Base-by-base conservation (phyloP, 805 yeast species). In the Vanderwaltozyma polyspora region DNA sequence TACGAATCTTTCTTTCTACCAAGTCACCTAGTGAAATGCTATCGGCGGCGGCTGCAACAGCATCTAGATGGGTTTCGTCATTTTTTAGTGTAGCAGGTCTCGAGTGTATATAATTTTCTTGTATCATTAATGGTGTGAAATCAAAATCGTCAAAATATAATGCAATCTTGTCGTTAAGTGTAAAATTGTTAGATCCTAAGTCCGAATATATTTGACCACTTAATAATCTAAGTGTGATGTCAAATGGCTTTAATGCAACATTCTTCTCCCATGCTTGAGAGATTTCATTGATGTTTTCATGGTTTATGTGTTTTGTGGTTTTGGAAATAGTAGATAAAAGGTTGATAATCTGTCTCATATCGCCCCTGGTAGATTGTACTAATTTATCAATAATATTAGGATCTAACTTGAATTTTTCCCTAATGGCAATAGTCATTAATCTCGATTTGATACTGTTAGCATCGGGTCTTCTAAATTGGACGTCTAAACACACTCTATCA, bases 91-190 rank as follows among this genome's bases (percentile, higher is more conserved):
- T 57, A 6, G 65, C 40, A 2, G 94, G 95, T 27, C 62, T 63
- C 0, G 93, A 77, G 24, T 60, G 61, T 32, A 84, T 57, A 54
- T 91, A 91, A 60, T 91, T 91, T 55, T 91, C 98, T 52, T 89
- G 96, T 34, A 91, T 72, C 97, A 91, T 89, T 41, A 89, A 66
- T 5, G 98, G 97, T 1, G 94, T 77, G 54, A 91, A 80, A 52
- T 86, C 95, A 59, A 84, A 82, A 59, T 91, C 98, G 57, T 85
- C 86, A 64, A 91, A 91, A 53, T 86, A 91, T 34, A 85, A 67
- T 47, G 82, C 89, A 49, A 89, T 77, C 52, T 85, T 82, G 42
- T 85, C 94, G 56, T 78, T 80, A 42, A 89, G 55, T 2, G 76
- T 66, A 37, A 71, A 68, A 72, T 61, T 44, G 59, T 62, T 14